Evolutionary conservation across 306 rosid genomes (phyloP).

Genomic region (Trifolium fragiferum): DNA sequence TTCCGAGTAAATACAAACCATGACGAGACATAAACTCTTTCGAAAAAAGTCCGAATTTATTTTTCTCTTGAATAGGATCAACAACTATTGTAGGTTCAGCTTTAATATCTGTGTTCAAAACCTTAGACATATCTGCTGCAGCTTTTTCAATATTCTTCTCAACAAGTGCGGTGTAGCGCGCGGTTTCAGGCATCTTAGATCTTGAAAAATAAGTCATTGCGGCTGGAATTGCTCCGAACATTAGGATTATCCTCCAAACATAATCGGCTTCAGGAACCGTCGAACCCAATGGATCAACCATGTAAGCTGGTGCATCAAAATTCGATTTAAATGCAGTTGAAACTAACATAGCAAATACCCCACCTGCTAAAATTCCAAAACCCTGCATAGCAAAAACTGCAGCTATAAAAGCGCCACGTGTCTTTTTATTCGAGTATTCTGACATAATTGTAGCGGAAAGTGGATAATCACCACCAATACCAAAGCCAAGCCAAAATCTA

Average conservation of each 20-base stretch:
- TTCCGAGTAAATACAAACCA: conserved; percentile 74
- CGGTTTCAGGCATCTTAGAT: conserved; percentile 83
- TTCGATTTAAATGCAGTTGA: conserved; percentile 48
- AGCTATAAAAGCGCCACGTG: conserved; percentile 78
- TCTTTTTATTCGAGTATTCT: conserved; percentile 75
- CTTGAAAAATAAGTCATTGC: conserved; percentile 69
- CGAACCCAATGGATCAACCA: conserved; percentile 49
- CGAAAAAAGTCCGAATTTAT: conserved; percentile 57
- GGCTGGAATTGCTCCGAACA: conserved; percentile 79
- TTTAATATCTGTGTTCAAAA: conserved; percentile 62
- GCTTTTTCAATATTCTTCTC: conserved; percentile 67
- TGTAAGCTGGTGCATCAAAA: conserved; percentile 55
- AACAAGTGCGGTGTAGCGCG: conserved; percentile 74
- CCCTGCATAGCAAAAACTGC: conserved; percentile 91
- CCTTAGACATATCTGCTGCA: conserved; percentile 74
- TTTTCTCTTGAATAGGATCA: neutral
- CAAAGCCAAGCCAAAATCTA: conserved; percentile 83
- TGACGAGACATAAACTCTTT: conserved; percentile 61
- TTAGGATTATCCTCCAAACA: conserved; percentile 67
- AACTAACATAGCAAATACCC: conserved; percentile 58
- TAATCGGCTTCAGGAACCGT: conserved; percentile 72
- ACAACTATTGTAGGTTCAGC: conserved; percentile 41
- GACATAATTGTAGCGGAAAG: conserved; percentile 90
- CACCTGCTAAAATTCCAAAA: conserved; percentile 78
- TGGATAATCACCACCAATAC: conserved; percentile 86